These are phyloP conservation scores for Triticum timopheevii DNA, from an alignment of 176 grass and related monocot species.

Conservation along the genomic window DNA sequence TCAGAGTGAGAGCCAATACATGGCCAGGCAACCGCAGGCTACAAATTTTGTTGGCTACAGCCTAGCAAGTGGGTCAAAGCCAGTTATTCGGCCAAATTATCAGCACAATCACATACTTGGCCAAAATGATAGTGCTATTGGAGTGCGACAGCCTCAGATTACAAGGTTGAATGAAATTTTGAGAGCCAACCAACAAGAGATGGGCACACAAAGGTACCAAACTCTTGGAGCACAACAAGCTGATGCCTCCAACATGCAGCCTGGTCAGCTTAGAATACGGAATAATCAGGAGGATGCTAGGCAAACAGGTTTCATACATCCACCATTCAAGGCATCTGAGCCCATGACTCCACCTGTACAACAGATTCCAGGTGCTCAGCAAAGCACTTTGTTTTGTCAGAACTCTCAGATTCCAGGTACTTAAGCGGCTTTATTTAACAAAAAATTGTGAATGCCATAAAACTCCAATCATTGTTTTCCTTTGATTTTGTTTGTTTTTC, in stretches of 20 bases:
- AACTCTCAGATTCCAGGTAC: slow-evolving; percentile 25
- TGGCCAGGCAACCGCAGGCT: not conserved
- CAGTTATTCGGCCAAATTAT: not conserved
- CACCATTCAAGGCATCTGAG: not conserved
- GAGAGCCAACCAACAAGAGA: slow-evolving; percentile 5
- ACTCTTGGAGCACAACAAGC: slow-evolving; percentile 11
- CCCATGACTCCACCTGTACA: not conserved
- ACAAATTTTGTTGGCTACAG: not conserved
- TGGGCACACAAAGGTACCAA: not conserved
- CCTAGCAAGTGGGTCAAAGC: not conserved
- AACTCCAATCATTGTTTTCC: not conserved
- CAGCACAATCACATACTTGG: not conserved
- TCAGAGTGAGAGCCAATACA: not conserved
- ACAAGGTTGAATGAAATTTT: not conserved
- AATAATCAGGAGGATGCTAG: slow-evolving; percentile 19
- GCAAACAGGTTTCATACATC: not conserved
- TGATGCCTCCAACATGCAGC: not conserved
- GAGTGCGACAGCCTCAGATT: not conserved
- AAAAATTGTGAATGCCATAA: not conserved
- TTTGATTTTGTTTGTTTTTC: not conserved
- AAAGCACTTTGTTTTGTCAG: not conserved
- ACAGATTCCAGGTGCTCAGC: not conserved
- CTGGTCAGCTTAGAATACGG: not conserved
- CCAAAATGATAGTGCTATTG: not conserved
- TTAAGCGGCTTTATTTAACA: not conserved